phyloP scores from a whole-genome alignment of 345 rosid genomes.

The Arabidopsis arenosa region DNA sequence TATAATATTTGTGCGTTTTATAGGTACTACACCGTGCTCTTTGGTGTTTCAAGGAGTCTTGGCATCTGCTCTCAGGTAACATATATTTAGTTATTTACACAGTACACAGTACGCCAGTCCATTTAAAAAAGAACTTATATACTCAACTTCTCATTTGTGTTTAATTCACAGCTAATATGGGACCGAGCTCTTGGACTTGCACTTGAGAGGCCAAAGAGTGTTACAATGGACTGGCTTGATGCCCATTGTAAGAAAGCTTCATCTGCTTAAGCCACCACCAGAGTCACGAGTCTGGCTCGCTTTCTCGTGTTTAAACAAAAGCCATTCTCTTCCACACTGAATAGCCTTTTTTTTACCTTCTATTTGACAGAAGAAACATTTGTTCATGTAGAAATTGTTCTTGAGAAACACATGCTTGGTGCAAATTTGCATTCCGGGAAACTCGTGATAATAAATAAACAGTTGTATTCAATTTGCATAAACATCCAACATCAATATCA shows the following conservation, averaged over 20 bases:
- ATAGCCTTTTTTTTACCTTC: background rate
- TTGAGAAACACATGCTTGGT: constrained; percentile 32
- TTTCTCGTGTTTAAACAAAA: background rate
- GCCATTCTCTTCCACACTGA: constrained; percentile 30
- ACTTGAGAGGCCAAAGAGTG: constrained; percentile 98
- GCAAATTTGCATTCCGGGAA: constrained; percentile 28
- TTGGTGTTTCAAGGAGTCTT: constrained; percentile 97
- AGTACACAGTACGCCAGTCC: background rate
- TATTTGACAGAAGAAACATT: constrained; percentile 30
- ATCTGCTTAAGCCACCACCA: constrained; percentile 26
- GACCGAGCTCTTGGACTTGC: constrained; percentile 95
- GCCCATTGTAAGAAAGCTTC: constrained; percentile 73
- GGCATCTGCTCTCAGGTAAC: constrained; percentile 97
- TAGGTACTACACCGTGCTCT: constrained; percentile 95
- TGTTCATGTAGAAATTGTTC: constrained; percentile 30
- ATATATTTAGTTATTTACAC: too few relatives aligned
- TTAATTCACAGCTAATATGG: constrained; percentile 79
- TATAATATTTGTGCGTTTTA: background rate
- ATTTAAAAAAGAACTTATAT: background rate
- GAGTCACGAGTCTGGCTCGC: constrained; percentile 2
- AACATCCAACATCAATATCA: background rate
- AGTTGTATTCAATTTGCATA: constrained; percentile 11
- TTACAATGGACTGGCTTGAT: constrained; percentile 95
- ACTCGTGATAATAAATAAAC: constrained; percentile 37
- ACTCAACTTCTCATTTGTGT: background rate